These are phyloP conservation scores for Hypoxylon sp. DNA, from an alignment of 2,329 filamentous ascomycete species.

Conservation along the genomic window DNA sequence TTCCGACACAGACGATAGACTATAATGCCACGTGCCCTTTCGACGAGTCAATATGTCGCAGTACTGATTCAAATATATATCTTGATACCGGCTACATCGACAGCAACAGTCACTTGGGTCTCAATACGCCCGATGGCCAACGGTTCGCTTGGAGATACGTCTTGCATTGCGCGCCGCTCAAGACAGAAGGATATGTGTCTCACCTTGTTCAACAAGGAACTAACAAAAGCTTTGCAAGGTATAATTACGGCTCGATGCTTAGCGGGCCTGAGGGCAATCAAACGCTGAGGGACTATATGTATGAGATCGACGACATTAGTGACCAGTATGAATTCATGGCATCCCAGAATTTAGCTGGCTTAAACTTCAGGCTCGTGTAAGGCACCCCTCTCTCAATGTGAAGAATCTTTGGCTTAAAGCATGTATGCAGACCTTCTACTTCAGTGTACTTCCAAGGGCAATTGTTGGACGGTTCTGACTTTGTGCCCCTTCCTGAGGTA, in stretches of 20 bases:
- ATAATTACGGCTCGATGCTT: slow-evolving; percentile 9
- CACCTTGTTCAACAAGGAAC: background rate
- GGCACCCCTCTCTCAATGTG: background rate
- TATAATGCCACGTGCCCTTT: slow-evolving; percentile 35
- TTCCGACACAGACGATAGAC: background rate
- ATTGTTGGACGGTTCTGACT: background rate
- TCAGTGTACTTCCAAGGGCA: background rate
- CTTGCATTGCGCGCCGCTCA: slow-evolving; percentile 34
- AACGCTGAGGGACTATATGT: background rate
- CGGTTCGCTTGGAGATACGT: slow-evolving; percentile 27
- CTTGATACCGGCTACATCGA: slow-evolving; percentile 37
- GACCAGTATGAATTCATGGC: background rate
- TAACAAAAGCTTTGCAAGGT: background rate
- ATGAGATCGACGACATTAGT: background rate
- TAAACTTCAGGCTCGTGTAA: slow-evolving; percentile 16
- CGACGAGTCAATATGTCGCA: slow-evolving; percentile 21
- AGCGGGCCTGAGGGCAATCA: background rate
- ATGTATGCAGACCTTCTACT: background rate
- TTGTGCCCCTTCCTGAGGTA: slow-evolving; percentile 18
- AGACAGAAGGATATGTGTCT: slow-evolving; percentile 28
- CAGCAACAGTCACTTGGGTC: slow-evolving; percentile 34
- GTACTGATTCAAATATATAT: slow-evolving; percentile 6
- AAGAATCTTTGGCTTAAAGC: background rate
- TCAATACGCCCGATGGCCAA: slow-evolving; percentile 27
- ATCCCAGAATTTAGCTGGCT: background rate